Evolutionary conservation across 768 basidiomycete species (phyloP).

Genomic region (Auriscalpium vulgare): DNA sequence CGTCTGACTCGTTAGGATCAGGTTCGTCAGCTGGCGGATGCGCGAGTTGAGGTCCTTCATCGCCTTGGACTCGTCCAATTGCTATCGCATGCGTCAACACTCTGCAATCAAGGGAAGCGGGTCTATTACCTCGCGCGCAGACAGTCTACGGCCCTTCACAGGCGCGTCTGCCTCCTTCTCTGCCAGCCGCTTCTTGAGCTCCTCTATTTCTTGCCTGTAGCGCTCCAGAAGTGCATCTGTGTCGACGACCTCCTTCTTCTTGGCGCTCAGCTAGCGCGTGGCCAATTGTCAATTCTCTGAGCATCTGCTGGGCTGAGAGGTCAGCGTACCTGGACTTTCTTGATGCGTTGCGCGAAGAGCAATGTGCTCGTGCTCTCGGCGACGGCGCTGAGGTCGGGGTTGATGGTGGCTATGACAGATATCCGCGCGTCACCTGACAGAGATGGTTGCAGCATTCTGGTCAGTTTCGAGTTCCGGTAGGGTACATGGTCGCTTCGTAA

Average conservation of each 20-base stretch:
- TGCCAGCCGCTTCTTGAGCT: slow-evolving; percentile 64
- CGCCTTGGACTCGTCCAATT: slow-evolving; percentile 79
- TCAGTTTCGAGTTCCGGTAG: slow-evolving; percentile 92
- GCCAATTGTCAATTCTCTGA: background rate
- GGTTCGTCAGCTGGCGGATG: slow-evolving; percentile 75
- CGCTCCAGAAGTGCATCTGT: slow-evolving; percentile 90
- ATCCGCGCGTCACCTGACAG: slow-evolving; percentile 93
- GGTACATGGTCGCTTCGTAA: slow-evolving; percentile 74
- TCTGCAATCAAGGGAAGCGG: background rate
- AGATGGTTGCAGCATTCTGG: slow-evolving; percentile 89
- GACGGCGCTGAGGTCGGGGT: slow-evolving; percentile 72
- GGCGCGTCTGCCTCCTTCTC: slow-evolving; percentile 49
- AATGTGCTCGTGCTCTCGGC: slow-evolving; percentile 84
- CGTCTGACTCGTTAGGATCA: slow-evolving; percentile 80
- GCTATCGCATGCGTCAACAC: slow-evolving; percentile 31
- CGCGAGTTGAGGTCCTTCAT: slow-evolving; percentile 76
- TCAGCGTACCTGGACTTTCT: slow-evolving; percentile 65
- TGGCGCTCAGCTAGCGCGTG: slow-evolving; percentile 54
- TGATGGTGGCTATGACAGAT: slow-evolving; percentile 93
- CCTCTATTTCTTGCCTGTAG: slow-evolving; percentile 91
- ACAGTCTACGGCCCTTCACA: slow-evolving; percentile 31
- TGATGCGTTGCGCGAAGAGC: slow-evolving; percentile 85
- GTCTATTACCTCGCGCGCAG: slow-evolving; percentile 36
- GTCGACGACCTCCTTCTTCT: slow-evolving; percentile 91
- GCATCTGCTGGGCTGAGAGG: background rate